Percentiles rank a stretch among this genome's conserved stretches.
Evolutionary conservation across 805 yeast genomes (phyloP).

Genomic region (Monosporozyma servazzii): DNA sequence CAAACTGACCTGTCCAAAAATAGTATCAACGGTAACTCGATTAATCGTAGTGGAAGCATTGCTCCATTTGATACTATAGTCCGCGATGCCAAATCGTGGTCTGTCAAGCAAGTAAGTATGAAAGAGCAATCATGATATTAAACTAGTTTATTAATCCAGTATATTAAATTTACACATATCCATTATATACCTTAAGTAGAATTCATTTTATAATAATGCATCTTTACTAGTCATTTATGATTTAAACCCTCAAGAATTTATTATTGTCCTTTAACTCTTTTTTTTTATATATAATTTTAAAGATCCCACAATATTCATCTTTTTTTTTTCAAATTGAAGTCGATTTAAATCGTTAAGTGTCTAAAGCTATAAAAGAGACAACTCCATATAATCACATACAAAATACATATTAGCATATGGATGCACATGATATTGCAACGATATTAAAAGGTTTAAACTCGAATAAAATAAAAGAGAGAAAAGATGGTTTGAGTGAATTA

Average conservation of each 20-base stretch:
- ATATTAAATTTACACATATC: neutral
- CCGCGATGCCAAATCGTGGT: slow-evolving; percentile 26
- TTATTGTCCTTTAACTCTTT: too few species aligned
- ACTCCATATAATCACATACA: neutral
- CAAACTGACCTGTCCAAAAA: neutral
- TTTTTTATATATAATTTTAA: too few species aligned
- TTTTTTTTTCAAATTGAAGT: too few species aligned
- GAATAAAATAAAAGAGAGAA: slow-evolving; percentile 45
- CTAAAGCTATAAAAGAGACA: too few species aligned
- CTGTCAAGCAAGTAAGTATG: slow-evolving; percentile 6
- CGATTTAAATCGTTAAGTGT: too few species aligned
- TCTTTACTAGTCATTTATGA: too few species aligned
- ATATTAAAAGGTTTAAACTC: slow-evolving; percentile 33
- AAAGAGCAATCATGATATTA: neutral
- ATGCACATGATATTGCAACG: slow-evolving; percentile 6
- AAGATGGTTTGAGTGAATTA: slow-evolving; percentile 38
- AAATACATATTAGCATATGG: slow-evolving; percentile 7
- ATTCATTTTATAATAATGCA: too few species aligned
- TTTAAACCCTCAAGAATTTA: too few species aligned
- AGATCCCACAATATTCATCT: too few species aligned
- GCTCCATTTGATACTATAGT: slow-evolving; percentile 3
- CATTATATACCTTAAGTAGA: neutral
- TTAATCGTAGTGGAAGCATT: neutral
- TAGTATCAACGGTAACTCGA: neutral
- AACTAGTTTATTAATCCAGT: neutral